Evolutionary conservation across 306 rosid genomes (phyloP).

Genomic region (Fragaria vesca): DNA sequence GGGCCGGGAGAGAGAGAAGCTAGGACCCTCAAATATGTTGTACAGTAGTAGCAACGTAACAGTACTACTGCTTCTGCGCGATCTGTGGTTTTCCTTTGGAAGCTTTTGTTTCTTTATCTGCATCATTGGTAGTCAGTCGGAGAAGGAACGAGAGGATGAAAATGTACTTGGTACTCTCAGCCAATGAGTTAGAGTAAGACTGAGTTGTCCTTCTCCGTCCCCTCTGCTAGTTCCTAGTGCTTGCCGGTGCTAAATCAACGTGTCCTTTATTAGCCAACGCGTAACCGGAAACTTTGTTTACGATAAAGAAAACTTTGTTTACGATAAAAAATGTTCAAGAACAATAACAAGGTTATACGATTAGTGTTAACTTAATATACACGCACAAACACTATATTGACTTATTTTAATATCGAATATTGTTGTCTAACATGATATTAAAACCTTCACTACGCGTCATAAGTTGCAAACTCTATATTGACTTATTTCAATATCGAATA

Average conservation of each 20-base stretch:
- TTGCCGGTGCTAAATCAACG: conserved; percentile 27
- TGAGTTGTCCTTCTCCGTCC: conserved; percentile 46
- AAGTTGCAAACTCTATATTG: background rate
- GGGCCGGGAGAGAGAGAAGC: background rate
- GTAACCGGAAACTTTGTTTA: no score
- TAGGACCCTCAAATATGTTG: conserved; percentile 18
- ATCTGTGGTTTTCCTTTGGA: background rate
- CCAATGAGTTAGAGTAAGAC: conserved; percentile 53
- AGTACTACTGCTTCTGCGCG: background rate
- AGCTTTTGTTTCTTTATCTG: conserved; percentile 22
- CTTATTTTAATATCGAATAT: no score
- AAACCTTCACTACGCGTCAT: no score
- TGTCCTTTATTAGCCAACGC: conserved; percentile 23
- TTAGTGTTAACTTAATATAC: background rate
- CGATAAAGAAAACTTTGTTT: no score
- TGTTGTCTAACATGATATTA: no score
- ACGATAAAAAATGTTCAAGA: background rate
- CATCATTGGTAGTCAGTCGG: conserved; percentile 18
- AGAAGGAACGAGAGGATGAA: conserved; percentile 26
- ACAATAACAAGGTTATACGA: background rate
- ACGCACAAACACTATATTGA: no score
- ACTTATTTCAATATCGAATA: background rate
- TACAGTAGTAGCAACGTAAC: conserved; percentile 1
- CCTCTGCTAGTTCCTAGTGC: conserved; percentile 29
- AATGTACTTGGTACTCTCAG: conserved; percentile 43